Evolutionary conservation across 2,329 filamentous ascomycete genomes (phyloP).

Genomic region (Aspergillus intermedius): DNA sequence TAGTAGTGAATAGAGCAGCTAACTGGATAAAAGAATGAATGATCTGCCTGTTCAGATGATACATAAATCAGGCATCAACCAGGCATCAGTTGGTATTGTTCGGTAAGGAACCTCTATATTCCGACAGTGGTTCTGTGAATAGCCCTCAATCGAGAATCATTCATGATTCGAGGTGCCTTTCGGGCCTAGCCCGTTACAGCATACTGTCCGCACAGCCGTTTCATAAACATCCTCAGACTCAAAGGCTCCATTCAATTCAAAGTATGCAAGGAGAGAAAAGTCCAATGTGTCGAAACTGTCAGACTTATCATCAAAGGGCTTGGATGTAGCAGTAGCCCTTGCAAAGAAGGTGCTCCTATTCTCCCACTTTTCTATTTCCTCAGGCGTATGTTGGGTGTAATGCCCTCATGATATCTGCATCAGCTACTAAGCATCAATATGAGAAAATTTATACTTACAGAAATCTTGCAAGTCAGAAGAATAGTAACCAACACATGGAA

Average conservation of each 20-base stretch:
- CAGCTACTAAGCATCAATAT: neutral
- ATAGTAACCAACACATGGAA: neutral
- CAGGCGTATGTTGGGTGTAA: neutral
- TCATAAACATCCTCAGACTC: neutral
- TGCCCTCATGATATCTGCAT: neutral
- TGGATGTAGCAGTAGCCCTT: neutral
- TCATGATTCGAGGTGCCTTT: no score
- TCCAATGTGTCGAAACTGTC: neutral
- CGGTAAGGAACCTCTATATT: no score
- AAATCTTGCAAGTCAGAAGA: neutral
- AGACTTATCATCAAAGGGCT: neutral
- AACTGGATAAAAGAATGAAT: no score
- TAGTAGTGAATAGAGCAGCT: no score
- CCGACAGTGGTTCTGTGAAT: no score
- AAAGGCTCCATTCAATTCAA: neutral
- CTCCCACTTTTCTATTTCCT: neutral
- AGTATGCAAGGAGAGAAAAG: neutral
- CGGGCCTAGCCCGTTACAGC: no score
- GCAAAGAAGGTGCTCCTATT: neutral
- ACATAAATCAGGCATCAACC: no score
- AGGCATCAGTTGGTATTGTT: no score
- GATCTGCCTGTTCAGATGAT: no score
- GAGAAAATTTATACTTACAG: neutral
- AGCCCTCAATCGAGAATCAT: no score
- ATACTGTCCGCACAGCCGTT: no score